These are phyloP conservation scores for Thuja plicata DNA, from an alignment of 83 land plant genomes.

Conservation along the genomic window DNA sequence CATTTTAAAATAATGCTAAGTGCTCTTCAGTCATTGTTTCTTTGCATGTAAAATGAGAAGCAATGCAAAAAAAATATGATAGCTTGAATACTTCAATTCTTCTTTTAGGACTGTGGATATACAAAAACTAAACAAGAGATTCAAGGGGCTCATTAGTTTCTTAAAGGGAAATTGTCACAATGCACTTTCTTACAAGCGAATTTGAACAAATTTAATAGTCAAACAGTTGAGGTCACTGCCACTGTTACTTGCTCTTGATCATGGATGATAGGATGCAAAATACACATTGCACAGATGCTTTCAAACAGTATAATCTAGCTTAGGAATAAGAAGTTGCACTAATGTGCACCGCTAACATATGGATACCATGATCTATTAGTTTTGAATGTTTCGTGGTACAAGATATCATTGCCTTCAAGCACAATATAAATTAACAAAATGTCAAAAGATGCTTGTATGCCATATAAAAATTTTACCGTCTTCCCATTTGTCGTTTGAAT, in stretches of 20 bases:
- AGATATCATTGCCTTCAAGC: not conserved
- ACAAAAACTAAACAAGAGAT: not conserved
- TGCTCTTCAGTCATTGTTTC: not conserved
- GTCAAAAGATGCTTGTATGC: not conserved
- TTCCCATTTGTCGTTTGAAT: constrained; percentile 38
- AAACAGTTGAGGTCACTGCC: not conserved
- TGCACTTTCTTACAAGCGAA: not conserved
- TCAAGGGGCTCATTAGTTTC: not conserved
- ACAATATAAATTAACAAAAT: not conserved
- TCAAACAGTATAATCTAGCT: not conserved
- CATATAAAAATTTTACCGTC: constrained; percentile 29
- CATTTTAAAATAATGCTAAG: not conserved
- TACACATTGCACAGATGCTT: not conserved
- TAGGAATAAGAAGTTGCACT: not conserved
- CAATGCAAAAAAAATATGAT: not conserved
- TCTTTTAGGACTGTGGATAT: not conserved
- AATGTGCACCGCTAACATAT: not conserved
- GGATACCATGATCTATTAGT: not conserved
- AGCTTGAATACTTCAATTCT: not conserved
- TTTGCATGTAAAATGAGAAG: not conserved
- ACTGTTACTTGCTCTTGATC: not conserved
- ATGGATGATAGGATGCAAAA: not conserved
- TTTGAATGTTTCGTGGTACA: not conserved
- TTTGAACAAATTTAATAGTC: not conserved
- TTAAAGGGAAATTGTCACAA: not conserved